A percentile compares a stretch with the other conserved stretches of the same genome.
Conservation (phyloP, 768 basidiomycete genomes). For the Xerocomellus dryophilus region DNA sequence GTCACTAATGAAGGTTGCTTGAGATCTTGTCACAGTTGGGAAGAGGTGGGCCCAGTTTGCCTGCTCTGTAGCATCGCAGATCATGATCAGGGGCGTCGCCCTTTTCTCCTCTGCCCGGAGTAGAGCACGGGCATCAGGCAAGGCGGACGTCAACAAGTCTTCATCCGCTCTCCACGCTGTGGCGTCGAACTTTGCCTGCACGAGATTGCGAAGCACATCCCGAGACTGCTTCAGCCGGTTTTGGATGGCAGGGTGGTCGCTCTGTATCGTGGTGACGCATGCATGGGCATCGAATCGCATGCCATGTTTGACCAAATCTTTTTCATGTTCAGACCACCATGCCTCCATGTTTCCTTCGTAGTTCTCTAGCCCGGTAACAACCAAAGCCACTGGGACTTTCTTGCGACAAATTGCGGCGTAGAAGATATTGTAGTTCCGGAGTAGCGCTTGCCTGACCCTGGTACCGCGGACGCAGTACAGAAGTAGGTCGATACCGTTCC, state of each 20-base stretch:
- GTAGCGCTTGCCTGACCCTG: constrained; percentile 25
- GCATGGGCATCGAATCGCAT: constrained; percentile 40
- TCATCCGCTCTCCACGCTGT: constrained; percentile 25
- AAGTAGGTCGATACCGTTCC: constrained; percentile 31
- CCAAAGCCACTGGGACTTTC: constrained; percentile 31
- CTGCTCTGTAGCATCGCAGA: constrained; percentile 16
- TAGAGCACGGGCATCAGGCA: constrained; percentile 21
- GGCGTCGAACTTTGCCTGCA: constrained; percentile 7
- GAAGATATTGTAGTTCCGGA: constrained; percentile 32
- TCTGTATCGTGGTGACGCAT: constrained; percentile 38
- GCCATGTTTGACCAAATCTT: constrained; percentile 27
- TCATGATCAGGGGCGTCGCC: constrained; percentile 11
- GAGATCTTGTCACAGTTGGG: constrained; percentile 2
- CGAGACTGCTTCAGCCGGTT: constrained; percentile 17
- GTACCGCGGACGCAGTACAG: constrained; percentile 36
- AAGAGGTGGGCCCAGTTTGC: background rate
- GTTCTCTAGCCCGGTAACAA: constrained; percentile 38
- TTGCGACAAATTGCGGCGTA: constrained; percentile 29
- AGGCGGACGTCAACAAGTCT: constrained; percentile 13
- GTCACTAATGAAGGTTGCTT: background rate
- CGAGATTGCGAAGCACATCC: constrained; percentile 18
- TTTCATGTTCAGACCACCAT: constrained; percentile 40
- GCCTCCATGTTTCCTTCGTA: constrained; percentile 32
- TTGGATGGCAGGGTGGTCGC: constrained; percentile 26
- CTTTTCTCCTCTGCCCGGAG: constrained; percentile 11